Conservation (phyloP, 2,329 filamentous ascomycete genomes). For the Fusarium protoensiforme region DNA sequence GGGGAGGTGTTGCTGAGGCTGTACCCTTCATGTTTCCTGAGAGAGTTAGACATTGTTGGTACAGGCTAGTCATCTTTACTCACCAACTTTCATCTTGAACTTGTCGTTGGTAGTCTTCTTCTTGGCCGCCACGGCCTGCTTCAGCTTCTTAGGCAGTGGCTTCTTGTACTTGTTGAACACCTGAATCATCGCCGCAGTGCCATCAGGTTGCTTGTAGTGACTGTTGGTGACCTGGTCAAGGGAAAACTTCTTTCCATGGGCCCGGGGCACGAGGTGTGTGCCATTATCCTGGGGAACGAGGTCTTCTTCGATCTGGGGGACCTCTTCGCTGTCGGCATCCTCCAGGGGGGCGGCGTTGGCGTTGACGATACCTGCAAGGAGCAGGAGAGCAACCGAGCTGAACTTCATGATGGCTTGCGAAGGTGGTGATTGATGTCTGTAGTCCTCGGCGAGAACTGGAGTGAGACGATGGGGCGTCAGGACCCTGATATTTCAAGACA, state of each 20-base stretch:
- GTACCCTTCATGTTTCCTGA: slow-evolving; percentile 35
- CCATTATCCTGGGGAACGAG: background rate
- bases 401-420: slow-evolving; percentile 26
- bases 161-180: slow-evolving; percentile 53
- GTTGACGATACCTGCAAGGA: slow-evolving; percentile 27
- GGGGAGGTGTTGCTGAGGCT: slow-evolving; percentile 42
- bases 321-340: slow-evolving; percentile 3
- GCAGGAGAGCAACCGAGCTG: slow-evolving; percentile 33
- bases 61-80: background rate
- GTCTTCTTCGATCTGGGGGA: slow-evolving; percentile 15
- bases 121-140: slow-evolving; percentile 37
- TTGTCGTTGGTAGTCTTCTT: slow-evolving; percentile 12
- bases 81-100: slow-evolving; percentile 40
- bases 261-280: slow-evolving; percentile 11
- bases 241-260: slow-evolving; percentile 38
- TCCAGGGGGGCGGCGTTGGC: slow-evolving; percentile 22
- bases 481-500: slow-evolving; percentile 33
- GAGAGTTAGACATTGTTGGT: background rate
- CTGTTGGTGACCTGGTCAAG: slow-evolving; percentile 50
- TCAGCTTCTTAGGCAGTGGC: slow-evolving; percentile 42
- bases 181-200: slow-evolving; percentile 41
- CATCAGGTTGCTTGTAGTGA: slow-evolving; percentile 48
- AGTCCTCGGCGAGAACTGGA: background rate
- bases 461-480: background rate
- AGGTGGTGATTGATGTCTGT: background rate